Evolutionary conservation across 106 monocot genomes (phyloP), one percentile per base, ranked within the genome.

Genomic region (Chionographis japonica): DNA sequence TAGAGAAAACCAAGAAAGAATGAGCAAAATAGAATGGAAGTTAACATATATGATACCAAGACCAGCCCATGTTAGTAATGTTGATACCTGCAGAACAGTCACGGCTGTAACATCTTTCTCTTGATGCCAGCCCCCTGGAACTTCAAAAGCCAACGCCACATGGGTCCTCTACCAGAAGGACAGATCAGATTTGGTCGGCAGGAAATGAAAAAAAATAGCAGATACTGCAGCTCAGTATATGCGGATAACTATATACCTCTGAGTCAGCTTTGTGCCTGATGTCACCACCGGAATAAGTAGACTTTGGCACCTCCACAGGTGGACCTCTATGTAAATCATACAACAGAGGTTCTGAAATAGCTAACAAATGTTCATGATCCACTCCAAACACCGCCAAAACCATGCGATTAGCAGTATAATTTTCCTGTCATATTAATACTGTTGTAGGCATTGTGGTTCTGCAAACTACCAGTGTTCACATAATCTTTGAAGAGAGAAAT

Each of bases 71-170:
- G 3, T 36, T 49, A 56, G 54, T 19, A 56, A 58, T 15, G 13
- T 37, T 2, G 42, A 52, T 73, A 90, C 94, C 94, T 94, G 94
- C 73, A 94, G 55, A 43, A 94, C 85, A 58, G 87, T 90, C 52
- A 87, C 55, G 52, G 70, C 56, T 43, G 85, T 80, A 60, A 87
- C 77, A 78, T 85, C 81, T 75, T 74, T 90, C 36, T 90, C 94
- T 53, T 94, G 66, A 69, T 66, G 78, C 94, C 94, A 90, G 65
- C 94, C 89, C 17, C 88, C 90, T 43, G 90, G 90, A 62, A 85
- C 82, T 87, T 90, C 90, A 78, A 94, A 94, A 70, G 84, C 90
- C 58, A 94, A 66, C 17, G 85, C 90, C 20, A 90, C 90, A 87
- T 94, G 94, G 6, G 94, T 94, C 52, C 68, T 74, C 93, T 93